These are phyloP conservation scores for Zasmidium angulare DNA, from an alignment of 2,329 filamentous ascomycete genomes.

Conservation along the genomic window DNA sequence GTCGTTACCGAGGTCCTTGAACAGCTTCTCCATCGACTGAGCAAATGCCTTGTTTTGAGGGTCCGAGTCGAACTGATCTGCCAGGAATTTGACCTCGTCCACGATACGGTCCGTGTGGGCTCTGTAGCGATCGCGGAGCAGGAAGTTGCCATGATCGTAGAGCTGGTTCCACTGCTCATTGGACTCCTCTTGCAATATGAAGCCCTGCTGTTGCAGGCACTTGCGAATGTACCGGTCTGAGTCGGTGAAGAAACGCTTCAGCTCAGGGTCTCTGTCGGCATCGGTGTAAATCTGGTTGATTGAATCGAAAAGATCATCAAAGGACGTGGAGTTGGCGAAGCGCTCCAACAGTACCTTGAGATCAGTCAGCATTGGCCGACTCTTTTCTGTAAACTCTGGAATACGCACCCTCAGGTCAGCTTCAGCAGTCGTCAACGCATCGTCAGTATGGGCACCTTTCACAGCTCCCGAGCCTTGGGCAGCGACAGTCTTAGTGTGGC, in stretches of 20 bases:
- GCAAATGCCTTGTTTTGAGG: slow-evolving; percentile 80
- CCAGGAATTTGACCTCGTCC: slow-evolving; percentile 88
- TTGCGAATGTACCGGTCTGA: slow-evolving; percentile 76
- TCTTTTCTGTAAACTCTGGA: slow-evolving; percentile 40
- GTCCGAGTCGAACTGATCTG: slow-evolving; percentile 85
- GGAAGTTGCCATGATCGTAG: slow-evolving; percentile 80
- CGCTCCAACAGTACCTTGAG: slow-evolving; percentile 81
- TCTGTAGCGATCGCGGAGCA: slow-evolving; percentile 86
- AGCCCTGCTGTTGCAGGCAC: slow-evolving; percentile 85
- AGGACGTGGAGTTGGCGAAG: slow-evolving; percentile 91
- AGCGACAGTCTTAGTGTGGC: slow-evolving; percentile 67
- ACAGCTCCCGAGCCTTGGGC: slow-evolving; percentile 66
- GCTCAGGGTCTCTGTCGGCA: slow-evolving; percentile 80
- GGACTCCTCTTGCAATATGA: slow-evolving; percentile 78
- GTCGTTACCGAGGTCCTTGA: slow-evolving; percentile 86
- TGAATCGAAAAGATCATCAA: slow-evolving; percentile 79
- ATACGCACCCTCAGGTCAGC: slow-evolving; percentile 69
- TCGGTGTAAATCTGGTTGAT: slow-evolving; percentile 84
- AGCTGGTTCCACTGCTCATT: slow-evolving; percentile 79
- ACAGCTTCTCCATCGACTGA: slow-evolving; percentile 75
- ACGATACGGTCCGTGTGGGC: slow-evolving; percentile 80
- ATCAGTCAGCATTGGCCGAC: slow-evolving; percentile 50
- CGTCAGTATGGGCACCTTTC: slow-evolving; percentile 67
- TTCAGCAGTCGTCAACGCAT: slow-evolving; percentile 69
- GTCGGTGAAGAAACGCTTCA: slow-evolving; percentile 84